These are phyloP conservation scores for Xerocomus potaroensis DNA, from an alignment of 768 basidiomycete species.

Conservation along the genomic window DNA sequence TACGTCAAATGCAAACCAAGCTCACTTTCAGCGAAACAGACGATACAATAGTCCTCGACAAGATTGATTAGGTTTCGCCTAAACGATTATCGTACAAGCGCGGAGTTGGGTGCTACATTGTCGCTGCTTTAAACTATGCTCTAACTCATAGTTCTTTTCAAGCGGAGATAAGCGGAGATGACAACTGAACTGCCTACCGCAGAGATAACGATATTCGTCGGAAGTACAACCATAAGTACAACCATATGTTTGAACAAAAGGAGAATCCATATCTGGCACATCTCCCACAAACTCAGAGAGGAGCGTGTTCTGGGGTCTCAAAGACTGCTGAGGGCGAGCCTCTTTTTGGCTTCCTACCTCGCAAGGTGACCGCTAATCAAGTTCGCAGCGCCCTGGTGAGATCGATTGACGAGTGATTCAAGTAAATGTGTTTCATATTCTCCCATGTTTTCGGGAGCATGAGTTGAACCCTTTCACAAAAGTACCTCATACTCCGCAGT, in stretches of 20 bases:
- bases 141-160: no score
- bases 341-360: slow-evolving; percentile 67
- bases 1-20: no score
- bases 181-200: no score
- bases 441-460: slow-evolving; percentile 66
- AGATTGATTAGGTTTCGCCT: no score
- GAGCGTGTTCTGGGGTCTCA: neutral
- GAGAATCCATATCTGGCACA: slow-evolving; percentile 59
- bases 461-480: slow-evolving; percentile 89
- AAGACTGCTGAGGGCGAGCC: slow-evolving; percentile 45
- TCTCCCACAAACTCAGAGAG: slow-evolving; percentile 32
- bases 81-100: no score
- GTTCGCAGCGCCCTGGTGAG: slow-evolving; percentile 69
- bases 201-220: no score
- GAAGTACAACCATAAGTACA: no score
- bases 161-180: no score
- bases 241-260: slow-evolving; percentile 16
- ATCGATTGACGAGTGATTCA: slow-evolving; percentile 2
- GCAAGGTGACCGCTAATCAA: slow-evolving; percentile 62
- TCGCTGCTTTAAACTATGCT: no score
- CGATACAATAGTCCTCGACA: no score
- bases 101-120: no score
- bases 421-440: neutral
- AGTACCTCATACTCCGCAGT: slow-evolving; percentile 66
- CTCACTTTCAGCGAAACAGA: no score